Conservation (phyloP, 371 early-diverging fungal genomes). For the Scutellospora calospora region DNA sequence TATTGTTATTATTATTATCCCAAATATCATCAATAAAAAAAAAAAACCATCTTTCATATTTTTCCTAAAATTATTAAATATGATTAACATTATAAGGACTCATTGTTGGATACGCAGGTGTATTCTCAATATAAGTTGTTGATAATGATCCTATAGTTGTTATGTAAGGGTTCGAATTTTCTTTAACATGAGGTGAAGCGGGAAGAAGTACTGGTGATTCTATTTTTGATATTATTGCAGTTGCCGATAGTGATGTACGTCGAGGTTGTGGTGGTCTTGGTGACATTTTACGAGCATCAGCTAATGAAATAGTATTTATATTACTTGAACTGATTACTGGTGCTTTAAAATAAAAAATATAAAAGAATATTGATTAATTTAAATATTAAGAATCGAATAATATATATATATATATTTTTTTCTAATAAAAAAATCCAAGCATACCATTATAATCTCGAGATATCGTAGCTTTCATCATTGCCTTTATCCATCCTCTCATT, state of each 20-base stretch:
- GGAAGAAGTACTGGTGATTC: not conserved
- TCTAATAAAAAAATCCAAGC: not conserved
- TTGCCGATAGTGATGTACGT: not conserved
- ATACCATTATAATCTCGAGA: conserved; percentile 62
- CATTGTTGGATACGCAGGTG: too few relatives aligned
- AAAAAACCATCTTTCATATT: too few relatives aligned
- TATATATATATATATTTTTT: not conserved
- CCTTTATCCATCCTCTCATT: conserved; percentile 65
- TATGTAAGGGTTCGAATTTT: too few relatives aligned
- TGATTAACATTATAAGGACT: too few relatives aligned
- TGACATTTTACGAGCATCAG: conserved; percentile 66
- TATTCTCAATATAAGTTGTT: too few relatives aligned
- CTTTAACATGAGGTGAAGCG: too few relatives aligned
- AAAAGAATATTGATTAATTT: not conserved
- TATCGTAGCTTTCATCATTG: conserved; percentile 74
- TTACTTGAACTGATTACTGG: conserved; percentile 74
- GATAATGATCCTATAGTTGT: too few relatives aligned
- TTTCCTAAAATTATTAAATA: too few relatives aligned
- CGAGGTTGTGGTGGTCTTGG: conserved; percentile 66
- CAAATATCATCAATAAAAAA: too few relatives aligned
- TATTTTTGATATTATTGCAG: not conserved
- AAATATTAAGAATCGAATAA: not conserved
- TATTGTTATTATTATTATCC: too few relatives aligned
- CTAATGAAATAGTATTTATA: conserved; percentile 68
- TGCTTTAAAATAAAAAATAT: conserved; percentile 45